Percentiles rank a stretch among this genome's conserved stretches.
phyloP scores from a whole-genome alignment of 2,329 filamentous ascomycete genomes.

The Penicillium sp. region DNA sequence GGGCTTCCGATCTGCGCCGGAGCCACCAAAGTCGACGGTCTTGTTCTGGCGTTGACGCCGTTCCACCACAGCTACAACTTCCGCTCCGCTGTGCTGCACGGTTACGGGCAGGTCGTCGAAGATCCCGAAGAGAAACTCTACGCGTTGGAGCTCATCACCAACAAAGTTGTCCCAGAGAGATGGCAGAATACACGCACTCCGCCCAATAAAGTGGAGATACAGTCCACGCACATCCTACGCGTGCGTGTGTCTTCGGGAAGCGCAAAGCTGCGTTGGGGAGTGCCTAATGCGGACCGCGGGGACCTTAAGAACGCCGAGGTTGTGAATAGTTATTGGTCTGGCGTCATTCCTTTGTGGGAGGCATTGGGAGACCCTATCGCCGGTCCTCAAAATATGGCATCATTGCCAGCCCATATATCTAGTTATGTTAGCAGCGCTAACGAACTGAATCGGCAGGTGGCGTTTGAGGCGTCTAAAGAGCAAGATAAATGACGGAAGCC shows the following conservation, averaged over 20 bases:
- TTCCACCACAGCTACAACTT: background rate
- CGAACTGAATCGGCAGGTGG: background rate
- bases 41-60: background rate
- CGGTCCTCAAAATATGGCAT: background rate
- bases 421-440: background rate
- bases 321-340: background rate
- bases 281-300: background rate
- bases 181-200: background rate
- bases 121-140: background rate
- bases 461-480: background rate
- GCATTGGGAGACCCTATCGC: background rate
- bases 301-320: background rate
- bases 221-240: background rate
- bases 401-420: background rate
- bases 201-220: background rate
- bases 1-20: background rate
- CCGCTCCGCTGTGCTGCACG: background rate
- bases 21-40: background rate
- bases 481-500: background rate
- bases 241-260: background rate
- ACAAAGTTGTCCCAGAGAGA: background rate
- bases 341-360: background rate
- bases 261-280: background rate
- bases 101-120: background rate
- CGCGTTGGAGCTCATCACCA: background rate